A percentile compares a stretch with the other conserved stretches of the same genome.
These are phyloP conservation scores for Rhinocladiella similis DNA, from an alignment of 2,329 filamentous ascomycete genomes.

Conservation along the genomic window DNA sequence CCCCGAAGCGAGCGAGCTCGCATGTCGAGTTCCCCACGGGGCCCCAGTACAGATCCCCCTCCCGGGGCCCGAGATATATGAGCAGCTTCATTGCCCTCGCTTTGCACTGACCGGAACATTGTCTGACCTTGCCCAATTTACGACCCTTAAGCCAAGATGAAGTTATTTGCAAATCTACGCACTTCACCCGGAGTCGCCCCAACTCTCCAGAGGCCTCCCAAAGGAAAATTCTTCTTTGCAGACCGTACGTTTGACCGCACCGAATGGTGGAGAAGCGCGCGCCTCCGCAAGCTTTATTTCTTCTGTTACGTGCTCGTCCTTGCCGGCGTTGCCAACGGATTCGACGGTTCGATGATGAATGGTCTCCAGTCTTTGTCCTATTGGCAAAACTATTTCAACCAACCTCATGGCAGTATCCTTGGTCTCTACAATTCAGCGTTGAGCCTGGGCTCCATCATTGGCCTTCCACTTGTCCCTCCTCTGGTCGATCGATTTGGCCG, in stretches of 20 bases:
- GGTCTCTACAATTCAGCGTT: conserved; percentile 37
- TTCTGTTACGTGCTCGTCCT: conserved; percentile 1
- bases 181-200: not conserved
- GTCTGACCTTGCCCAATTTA: too few species aligned
- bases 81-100: too few species aligned
- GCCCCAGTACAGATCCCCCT: too few species aligned
- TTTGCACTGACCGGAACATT: too few species aligned
- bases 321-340: conserved; percentile 31
- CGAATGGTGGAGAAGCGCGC: not conserved
- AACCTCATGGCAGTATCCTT: conserved; percentile 44
- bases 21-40: too few species aligned
- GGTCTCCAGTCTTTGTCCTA: conserved; percentile 50
- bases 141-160: not conserved
- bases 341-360: conserved; percentile 50
- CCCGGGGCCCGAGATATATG: too few species aligned
- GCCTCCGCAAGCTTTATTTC: conserved; percentile 6
- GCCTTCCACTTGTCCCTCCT: conserved; percentile 68
- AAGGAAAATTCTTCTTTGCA: conserved; percentile 9
- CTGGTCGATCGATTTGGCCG: conserved; percentile 62
- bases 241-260: not conserved
- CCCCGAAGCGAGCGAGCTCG: too few species aligned
- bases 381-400: conserved; percentile 65
- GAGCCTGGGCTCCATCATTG: conserved; percentile 42
- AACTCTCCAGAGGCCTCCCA: conserved; percentile 1
- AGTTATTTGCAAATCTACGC: not conserved